Conservation (phyloP, 2,329 filamentous ascomycete genomes). For the Colletotrichum scovillei region DNA sequence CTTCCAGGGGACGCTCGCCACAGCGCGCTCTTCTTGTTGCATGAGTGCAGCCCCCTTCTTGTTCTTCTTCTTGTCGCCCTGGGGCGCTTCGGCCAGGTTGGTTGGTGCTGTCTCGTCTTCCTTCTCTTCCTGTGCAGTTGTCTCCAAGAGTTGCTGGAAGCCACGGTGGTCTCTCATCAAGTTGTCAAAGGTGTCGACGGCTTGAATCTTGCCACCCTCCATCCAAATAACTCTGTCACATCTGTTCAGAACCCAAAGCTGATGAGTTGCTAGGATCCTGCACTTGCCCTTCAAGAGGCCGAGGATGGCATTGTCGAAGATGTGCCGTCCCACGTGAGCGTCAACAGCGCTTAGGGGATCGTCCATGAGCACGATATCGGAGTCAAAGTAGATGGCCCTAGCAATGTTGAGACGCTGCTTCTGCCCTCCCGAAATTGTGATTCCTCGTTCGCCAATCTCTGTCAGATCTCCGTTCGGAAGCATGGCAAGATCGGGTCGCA, state of each 20-base stretch:
- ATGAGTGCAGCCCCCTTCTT: constrained; percentile 74
- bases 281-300: constrained; percentile 91
- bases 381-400: constrained; percentile 78
- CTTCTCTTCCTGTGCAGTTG: constrained; percentile 79
- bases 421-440: constrained; percentile 94
- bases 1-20: constrained; percentile 81
- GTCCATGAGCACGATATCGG: constrained; percentile 76
- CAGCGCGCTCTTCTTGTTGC: constrained; percentile 77
- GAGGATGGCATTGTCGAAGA: constrained; percentile 95
- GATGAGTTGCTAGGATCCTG: constrained; percentile 91
- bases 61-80: constrained; percentile 60
- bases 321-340: constrained; percentile 76
- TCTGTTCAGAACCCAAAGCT: constrained; percentile 89
- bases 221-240: constrained; percentile 96
- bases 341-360: constrained; percentile 77
- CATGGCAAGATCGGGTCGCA: constrained; percentile 90
- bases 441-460: constrained; percentile 94
- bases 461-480: constrained; percentile 89
- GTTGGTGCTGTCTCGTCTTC: constrained; percentile 60
- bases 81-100: constrained; percentile 53
- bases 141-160: constrained; percentile 87
- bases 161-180: constrained; percentile 82
- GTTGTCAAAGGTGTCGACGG: constrained; percentile 89
- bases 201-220: constrained; percentile 85
- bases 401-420: constrained; percentile 97